Evolutionary conservation across 2,329 filamentous ascomycete species (phyloP), one percentile per base, ranked within the genome.

Genomic region (Scedosporium dehoogii): DNA sequence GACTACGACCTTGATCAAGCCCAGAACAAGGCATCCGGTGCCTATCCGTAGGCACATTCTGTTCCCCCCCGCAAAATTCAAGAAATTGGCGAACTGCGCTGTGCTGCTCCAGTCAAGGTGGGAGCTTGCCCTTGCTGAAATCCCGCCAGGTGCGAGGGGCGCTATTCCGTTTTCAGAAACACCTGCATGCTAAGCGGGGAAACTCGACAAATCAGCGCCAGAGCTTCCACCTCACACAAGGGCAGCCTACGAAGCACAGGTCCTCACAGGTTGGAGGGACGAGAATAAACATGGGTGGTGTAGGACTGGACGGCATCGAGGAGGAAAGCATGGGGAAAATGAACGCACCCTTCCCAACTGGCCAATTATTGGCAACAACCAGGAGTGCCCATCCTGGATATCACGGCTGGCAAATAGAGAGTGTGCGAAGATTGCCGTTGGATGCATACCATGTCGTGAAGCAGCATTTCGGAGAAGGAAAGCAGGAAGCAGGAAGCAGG

Each of bases 131-230:
- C 27, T 21, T 58, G 56, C n/a, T 27, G n/a, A 27, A 12, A 29
- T 33, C 21, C 21, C 16, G 38, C 41, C 44, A 27, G 18, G 58
- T 48, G 41, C 44, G 18, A 38, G 33, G 21, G 18, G 9, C 18
- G n/a, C 58, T 46, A 27, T 25, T 48, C 58, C 38, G 18, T 41
- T 59, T 59, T 33, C 21, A 41, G 27, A 59, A 48, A 27, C 41
- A 48, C 58, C 58, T 59, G 58, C 58, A 59, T 59, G 41, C 5
- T 12, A 59, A 42, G 41, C 41, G 41, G 58, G 41, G 58, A 42
- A 27, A 23, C 58, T 46, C 38, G 23, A 27, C 58, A 23, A 59
- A 59, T 59, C 41, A 59, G 6, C 38, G 41, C 3, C 10, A 38
- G 58, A 25, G 12, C 33, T 44, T 48, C 21, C 58, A 29, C 58